Percentiles rank a stretch among this genome's conserved stretches.
These are phyloP conservation scores for Pyrenophora tritici-repentis DNA, from an alignment of 2,329 filamentous ascomycete species.

Conservation along the genomic window DNA sequence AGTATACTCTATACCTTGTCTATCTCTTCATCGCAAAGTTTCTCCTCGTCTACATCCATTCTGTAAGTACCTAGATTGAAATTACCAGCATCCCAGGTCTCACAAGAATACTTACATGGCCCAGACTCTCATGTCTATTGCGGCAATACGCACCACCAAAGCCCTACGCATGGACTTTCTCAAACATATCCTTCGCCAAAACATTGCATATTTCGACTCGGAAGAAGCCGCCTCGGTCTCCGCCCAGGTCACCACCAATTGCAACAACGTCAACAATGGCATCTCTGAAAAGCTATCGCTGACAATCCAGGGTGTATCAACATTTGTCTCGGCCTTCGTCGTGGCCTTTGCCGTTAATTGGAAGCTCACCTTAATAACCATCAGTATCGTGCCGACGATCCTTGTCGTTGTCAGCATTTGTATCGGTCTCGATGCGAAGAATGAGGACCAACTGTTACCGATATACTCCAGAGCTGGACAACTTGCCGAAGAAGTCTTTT, in stretches of 20 bases:
- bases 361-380: conserved; percentile 83
- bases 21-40: conserved; percentile 72
- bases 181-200: conserved; percentile 60
- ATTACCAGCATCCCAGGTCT: neutral
- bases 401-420: conserved; percentile 35
- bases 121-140: conserved; percentile 52
- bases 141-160: conserved; percentile 58
- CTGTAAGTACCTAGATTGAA: conserved; percentile 12
- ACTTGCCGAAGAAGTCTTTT: conserved; percentile 58
- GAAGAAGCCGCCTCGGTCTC: conserved; percentile 92
- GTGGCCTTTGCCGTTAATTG: conserved; percentile 91
- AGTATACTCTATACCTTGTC: conserved; percentile 65
- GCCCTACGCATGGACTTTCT: conserved; percentile 65
- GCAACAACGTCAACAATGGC: conserved; percentile 89
- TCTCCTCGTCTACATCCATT: conserved; percentile 60
- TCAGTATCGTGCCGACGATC: conserved; percentile 56
- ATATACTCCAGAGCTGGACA: conserved; percentile 53
- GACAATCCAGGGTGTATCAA: conserved; percentile 48
- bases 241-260: conserved; percentile 91
- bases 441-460: conserved; percentile 44
- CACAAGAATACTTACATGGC: conserved; percentile 10
- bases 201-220: conserved; percentile 66
- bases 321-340: conserved; percentile 81
- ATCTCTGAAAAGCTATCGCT: conserved; percentile 60
- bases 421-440: conserved; percentile 43